Evolutionary conservation across 2,329 filamentous ascomycete genomes (phyloP), one percentile per base, ranked within the genome.

Genomic region (Botrytis medusae): DNA sequence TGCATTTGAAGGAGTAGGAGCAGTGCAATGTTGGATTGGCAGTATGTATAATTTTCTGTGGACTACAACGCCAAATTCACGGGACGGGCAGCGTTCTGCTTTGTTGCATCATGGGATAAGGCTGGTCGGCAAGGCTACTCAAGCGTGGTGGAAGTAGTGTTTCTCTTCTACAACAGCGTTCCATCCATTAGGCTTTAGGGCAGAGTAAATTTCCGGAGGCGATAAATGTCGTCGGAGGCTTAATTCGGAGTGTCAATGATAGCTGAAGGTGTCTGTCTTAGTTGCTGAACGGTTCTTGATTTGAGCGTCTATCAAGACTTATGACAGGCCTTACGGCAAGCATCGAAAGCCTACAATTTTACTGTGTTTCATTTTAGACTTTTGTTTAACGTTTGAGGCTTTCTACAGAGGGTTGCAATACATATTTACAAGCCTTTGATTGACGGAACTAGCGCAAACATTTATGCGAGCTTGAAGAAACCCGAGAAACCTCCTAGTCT

Each of bases 61-160:
- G 59, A 62, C 57, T 59, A 42, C 40, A 67, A 65, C 70, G 61
- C 57, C 29, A n/a, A 72, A 60, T 63, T 42, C 40, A 69, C 62
- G 62, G 70, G 40, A 51, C 51, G 71, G 70, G 69, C 51, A 72
- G 42, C 62, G 46, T 72, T 59, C 20, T 61, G 57, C 48, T 48
- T 40, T 59, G 71, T 68, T 72, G 71, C 63, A 72, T 60, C 51
- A 40, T 72, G 71, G 40, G 71, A 69, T 72, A 72, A 72, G 71
- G 71, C 71, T 72, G 42, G 71, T 46, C 20, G 54, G 40, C 40
- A 61, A 60, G 71, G 71, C 71, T 69, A 69, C 32, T 29, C 54
- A 20, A 18, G 48, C 32, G 29, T 57, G 14, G n/a, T 57, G 25
- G 8, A 68, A 42, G n/a, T 29, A 57, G 51, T 8, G 51, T 57